Evolutionary conservation across 352 stramenopile genomes (phyloP), one percentile per base, ranked within the genome.

Genomic region (Pythium apleroticum): DNA sequence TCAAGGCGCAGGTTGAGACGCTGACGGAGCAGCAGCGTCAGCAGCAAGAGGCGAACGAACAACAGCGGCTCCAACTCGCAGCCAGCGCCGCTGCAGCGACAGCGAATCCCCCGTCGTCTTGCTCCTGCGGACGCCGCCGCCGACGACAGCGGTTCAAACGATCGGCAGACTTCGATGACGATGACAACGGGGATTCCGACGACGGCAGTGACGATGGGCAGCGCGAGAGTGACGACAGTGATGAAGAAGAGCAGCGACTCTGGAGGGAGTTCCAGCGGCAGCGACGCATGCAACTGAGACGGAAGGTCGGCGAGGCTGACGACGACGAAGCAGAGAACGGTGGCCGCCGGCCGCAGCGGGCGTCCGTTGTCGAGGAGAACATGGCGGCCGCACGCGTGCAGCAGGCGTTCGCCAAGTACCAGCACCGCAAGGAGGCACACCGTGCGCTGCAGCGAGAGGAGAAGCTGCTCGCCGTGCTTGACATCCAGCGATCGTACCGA

Each of bases 401-500:
- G 28, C 74, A 59, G 4, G 81, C 77, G 22, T 89, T 80, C 37
- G 67, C 84, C 43, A 89, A 81, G 68, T 92, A 85, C 52, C 64
- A 84, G 46, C 52, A 78, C 12, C 76, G 80, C 1, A 80, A 88
- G 43, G 77, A 87, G 46, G 77, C 86, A 52, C 73, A 78, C 25
- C 74, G 78, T 1, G 24, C 77, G 22, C 71, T 75, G 0, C 52
- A 80, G 39, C 68, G 69, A 1, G 61, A 88, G n/a, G 72, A 86
- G 41, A 87, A 88, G 19, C 67, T 79, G 7, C 67, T 73, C 19
- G 84, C 84, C 9, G 84, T 75, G 12, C 59, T 84, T 37, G 73
- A 88, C 28, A 92, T 92, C 43, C 84, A 90, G 59, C 73, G 80
- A 0, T 88, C 75, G 7, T 92, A 83, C 52, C 80, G 81, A 27